Percentiles rank a stretch among this genome's conserved stretches.
Conservation (phyloP, 1,284 basidiomycete genomes). For the Apiotrichum akiyoshidainum region DNA sequence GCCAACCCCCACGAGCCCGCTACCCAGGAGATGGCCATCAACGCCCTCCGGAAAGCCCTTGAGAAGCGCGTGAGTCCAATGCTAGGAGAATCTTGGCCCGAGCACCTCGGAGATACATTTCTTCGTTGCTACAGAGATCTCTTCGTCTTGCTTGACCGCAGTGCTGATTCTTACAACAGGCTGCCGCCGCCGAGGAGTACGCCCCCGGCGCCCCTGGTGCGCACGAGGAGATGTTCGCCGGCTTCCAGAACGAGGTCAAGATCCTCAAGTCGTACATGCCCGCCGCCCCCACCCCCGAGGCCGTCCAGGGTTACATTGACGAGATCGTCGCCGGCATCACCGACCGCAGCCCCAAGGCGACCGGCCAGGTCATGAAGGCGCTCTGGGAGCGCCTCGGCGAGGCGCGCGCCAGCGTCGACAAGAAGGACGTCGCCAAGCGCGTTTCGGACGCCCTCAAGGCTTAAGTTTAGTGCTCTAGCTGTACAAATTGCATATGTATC, state of each 20-base stretch:
- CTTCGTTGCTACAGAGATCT: too few species aligned
- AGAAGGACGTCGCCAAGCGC: slow-evolving; percentile 44
- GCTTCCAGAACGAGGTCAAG: slow-evolving; percentile 33
- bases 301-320: slow-evolving; percentile 28
- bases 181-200: slow-evolving; percentile 28
- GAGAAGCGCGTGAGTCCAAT: slow-evolving; percentile 36
- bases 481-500: background rate
- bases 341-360: slow-evolving; percentile 28
- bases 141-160: background rate
- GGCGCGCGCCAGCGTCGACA: slow-evolving; percentile 35
- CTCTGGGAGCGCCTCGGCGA: slow-evolving; percentile 47
- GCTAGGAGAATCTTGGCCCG: too few species aligned
- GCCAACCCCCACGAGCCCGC: slow-evolving; percentile 38
- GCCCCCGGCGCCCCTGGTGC: slow-evolving; percentile 35
- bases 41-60: slow-evolving; percentile 40
- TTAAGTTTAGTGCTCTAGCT: background rate
- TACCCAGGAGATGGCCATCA: slow-evolving; percentile 35
- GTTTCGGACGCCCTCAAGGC: slow-evolving; percentile 39
- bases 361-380: slow-evolving; percentile 39
- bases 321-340: slow-evolving; percentile 32
- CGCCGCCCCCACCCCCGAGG: slow-evolving; percentile 31
- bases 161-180: background rate
- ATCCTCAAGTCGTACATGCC: slow-evolving; percentile 41
- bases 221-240: slow-evolving; percentile 35
- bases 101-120: too few species aligned